These are phyloP conservation scores for Solanum microdontum DNA, from an alignment of 257 asterid genomes.

Conservation along the genomic window DNA sequence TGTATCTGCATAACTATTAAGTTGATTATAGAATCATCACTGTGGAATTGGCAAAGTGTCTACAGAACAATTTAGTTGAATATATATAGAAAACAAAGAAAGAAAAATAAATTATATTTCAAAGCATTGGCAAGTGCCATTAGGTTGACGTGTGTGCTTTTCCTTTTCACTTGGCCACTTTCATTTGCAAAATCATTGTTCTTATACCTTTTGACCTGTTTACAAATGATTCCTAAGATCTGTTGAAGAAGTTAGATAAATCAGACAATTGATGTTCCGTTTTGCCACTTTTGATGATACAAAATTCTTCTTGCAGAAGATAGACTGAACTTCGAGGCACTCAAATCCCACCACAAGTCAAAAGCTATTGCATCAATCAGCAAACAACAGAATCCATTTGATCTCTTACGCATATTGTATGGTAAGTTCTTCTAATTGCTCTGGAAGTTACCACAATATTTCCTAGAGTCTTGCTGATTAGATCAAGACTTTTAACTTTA, in stretches of 20 bases:
- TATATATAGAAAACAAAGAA: background rate
- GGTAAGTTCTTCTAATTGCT: conserved; percentile 18
- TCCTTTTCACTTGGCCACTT: background rate
- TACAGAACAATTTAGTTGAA: background rate
- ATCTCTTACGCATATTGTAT: conserved; percentile 28
- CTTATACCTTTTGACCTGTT: background rate
- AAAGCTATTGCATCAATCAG: conserved; percentile 13
- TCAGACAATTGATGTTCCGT: background rate
- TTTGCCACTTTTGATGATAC: background rate
- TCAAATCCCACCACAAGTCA: conserved; percentile 6
- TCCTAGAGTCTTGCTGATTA: background rate
- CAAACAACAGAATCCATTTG: conserved; percentile 25
- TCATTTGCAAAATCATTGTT: background rate
- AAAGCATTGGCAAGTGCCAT: background rate
- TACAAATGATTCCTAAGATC: background rate
- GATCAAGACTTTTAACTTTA: background rate
- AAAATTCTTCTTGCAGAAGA: conserved; percentile 17
- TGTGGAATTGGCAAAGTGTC: background rate
- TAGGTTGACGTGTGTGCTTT: background rate
- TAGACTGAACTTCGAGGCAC: conserved; percentile 4
- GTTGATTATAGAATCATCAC: background rate
- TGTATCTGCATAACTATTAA: background rate
- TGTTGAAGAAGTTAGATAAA: background rate
- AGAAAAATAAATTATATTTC: background rate
- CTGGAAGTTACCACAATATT: background rate